phyloP scores from a whole-genome alignment of 2,329 filamentous ascomycete genomes.

The Pseudonectria buxi region DNA sequence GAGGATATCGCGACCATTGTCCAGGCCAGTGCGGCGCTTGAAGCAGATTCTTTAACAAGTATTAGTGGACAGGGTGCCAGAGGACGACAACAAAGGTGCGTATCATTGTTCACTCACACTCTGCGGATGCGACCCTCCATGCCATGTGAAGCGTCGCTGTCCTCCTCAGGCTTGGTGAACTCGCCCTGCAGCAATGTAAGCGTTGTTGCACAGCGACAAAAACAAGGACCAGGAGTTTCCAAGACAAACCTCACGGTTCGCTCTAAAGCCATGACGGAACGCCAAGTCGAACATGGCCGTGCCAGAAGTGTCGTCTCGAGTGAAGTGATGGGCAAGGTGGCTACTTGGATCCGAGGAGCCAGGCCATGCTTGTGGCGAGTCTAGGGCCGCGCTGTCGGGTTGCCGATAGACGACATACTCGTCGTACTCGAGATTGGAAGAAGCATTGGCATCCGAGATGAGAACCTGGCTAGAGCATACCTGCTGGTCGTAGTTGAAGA shows the following conservation, averaged over 20 bases:
- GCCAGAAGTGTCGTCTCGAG: constrained; percentile 25
- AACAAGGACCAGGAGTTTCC: too few species aligned
- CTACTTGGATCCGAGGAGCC: constrained; percentile 1
- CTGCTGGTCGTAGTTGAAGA: constrained; percentile 32
- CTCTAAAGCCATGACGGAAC: constrained; percentile 23
- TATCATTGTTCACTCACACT: constrained; percentile 21
- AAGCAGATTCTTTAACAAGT: constrained; percentile 27
- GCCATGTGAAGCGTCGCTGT: constrained; percentile 14
- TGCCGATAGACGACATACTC: constrained; percentile 32
- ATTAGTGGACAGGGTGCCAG: too few species aligned
- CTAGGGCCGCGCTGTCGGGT: constrained; percentile 8
- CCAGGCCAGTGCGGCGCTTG: constrained; percentile 25
- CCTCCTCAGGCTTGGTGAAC: constrained; percentile 14
- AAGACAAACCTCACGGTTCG: constrained; percentile 24
- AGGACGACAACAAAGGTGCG: too few species aligned
- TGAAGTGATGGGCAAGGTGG: constrained; percentile 29
- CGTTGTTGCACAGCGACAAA: too few species aligned
- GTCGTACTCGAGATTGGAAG: constrained; percentile 31
- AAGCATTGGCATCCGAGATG: constrained; percentile 21
- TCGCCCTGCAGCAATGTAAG: constrained; percentile 13
- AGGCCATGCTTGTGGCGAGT: constrained; percentile 1
- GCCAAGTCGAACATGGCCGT: constrained; percentile 27
- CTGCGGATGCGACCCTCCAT: constrained; percentile 31
- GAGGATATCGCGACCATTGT: constrained; percentile 29
- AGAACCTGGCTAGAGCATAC: constrained; percentile 27